Base-by-base conservation (phyloP, 768 basidiomycete genomes). In the Macrolepiota fuliginosa region DNA sequence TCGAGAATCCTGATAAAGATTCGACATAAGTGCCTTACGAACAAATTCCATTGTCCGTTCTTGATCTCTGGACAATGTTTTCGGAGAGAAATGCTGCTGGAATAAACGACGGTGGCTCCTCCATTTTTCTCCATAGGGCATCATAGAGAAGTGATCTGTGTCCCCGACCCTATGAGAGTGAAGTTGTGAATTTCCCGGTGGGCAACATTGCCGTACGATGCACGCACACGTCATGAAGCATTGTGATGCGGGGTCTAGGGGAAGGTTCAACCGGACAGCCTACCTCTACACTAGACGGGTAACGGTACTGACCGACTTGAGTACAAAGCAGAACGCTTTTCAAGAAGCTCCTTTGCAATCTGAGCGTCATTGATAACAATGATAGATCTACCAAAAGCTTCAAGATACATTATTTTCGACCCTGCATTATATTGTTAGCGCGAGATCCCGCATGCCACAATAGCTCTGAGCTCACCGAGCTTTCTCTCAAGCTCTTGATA, bases 81-180 rank as follows among this genome's bases (percentile, higher is more conserved):
- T 55, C 0, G 54, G 60, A n/a, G 60, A 54, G 61, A 82, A 77
- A 53, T 81, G 74, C 42, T 77, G 68, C 46, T 75, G 72, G 65
- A 83, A 80, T 13, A 76, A 37, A 11, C 74, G 71, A 6, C 82
- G 74, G 27, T 76, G 74, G 6, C 71, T 69, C 54, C 73, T 76
- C 81, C 82, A 82, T 24, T 49, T 32, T 39, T 73, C 68, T 0
- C 61, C 61, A 46, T 64, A 64, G 10, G 57, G 61, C 27, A 64
- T 56, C 22, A 57, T 49, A 24, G 35, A 46, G 50, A 58, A 55
- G 1, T 54, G 40, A 1, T 47, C 36, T 4, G 54, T 40, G 15
- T 45, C 24, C 10, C 52, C 29, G 9, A 50, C 24, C 15, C 57
- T 63, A 11, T 10, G 25, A 29, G 17, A 19, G 13, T 37, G n/a